Base-by-base conservation (phyloP, 768 basidiomycete species). In the Solioccasus polychromus region DNA sequence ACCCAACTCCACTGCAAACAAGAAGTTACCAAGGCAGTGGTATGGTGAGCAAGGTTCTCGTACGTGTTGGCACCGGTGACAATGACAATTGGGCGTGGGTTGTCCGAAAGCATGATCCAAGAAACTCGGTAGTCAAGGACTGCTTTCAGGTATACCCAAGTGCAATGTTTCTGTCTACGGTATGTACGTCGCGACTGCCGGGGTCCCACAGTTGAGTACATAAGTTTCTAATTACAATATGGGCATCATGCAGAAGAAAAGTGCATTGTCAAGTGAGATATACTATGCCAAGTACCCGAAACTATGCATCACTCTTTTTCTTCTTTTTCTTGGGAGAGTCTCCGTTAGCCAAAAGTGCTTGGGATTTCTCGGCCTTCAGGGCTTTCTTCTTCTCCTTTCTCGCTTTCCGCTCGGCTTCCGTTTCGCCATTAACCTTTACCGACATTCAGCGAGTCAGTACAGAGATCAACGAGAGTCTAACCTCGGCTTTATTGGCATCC, bases 391-490 rank as follows among this genome's bases (percentile, higher is more conserved):
- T 76, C 24, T 83, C 88, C 66, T 94, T 92, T 51, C 80, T 76
- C 28, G 83, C 87, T 68, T 91, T 92, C 48, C 80, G 78, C 65
- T 92, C 88, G 50, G 85, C 87, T 66, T 89, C 85, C 23, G 88
- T 88, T 71, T 92, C 89, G 39, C 73, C 79, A 58, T 57, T 53
- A 52, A 64, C 68, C 58, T 80, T 39, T 32, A 45, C 17, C 15
- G 45, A 28, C 22, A 32, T 19, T 55, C 35, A 52, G 44, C 34
- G 20, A 46, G 19, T 19, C 47, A 24, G 46, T 35, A 47, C 8
- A 28, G 25, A 28, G n/a, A 42, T 38, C 23, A 49, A 48, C 44
- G 34, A 48, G 26, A 55, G 50, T 63, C 69, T 43, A 35, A 76
- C 79, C 70, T 76, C 75, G 34, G 52, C 47, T 44, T 51, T 57